Base-by-base conservation (phyloP, 2,329 filamentous ascomycete genomes). In the Alternaria gansuensis region DNA sequence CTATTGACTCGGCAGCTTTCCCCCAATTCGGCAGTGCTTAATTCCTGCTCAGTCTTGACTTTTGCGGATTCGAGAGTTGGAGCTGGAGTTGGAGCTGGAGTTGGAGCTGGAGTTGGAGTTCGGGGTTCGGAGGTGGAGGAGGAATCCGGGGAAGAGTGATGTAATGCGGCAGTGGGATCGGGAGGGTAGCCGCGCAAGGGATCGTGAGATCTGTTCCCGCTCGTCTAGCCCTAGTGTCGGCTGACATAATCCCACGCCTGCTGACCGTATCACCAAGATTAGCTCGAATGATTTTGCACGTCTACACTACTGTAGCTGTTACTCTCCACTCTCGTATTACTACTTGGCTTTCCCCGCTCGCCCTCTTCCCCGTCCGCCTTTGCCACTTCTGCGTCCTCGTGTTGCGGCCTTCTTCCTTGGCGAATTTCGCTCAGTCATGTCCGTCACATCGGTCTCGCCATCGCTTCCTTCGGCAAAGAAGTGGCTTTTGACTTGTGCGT, bases 381-480 rank as follows among this genome's bases (percentile, higher is more conserved):
- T 55, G 31, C 39, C 57, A 11, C 48, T 52, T 39, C 50, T 51
- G 14, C 50, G 29, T 36, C 59, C 51, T 44, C 37, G 44, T 34
- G 31, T 45, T 14, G 34, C 43, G 31, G 17, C 37, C 14, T 50
- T 51, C 51, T 68, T 67, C 53, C 63, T 66, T 21, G 65, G 67
- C 40, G 69, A 71, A 10, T 60, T 51, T 13, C 64, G 62, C 41
- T 69, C 67, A 14, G 65, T 66, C 45, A 68, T 48, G 54, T 73
- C 69, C 6, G 68, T 67, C 39, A 69, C 54, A 66, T 76, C 74
- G 8, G 74, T 76, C 59, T 76, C 74, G 13, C 65, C 73, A 28
- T 75, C 73, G 54, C 67, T 75, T 4, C 50, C 63, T 46, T 71
- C 60, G 10, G 67, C 71, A 54, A 76, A 76, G 34, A 72, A 76